Percentiles rank a stretch among this genome's conserved stretches.
Evolutionary conservation across 352 stramenopile species (phyloP).

Genomic region (Bremia lactucae): DNA sequence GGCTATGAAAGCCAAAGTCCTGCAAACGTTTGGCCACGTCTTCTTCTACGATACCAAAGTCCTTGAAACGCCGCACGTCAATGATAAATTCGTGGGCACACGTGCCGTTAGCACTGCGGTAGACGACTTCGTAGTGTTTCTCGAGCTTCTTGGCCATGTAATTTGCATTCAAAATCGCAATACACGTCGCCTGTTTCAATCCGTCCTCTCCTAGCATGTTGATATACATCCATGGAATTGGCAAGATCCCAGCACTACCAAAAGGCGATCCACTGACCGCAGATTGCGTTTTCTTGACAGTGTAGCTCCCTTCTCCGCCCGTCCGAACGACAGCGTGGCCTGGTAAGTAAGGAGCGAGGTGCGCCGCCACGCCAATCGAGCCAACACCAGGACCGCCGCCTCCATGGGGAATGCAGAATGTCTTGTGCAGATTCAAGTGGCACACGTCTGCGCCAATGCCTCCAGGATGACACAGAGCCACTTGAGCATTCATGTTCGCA

Average conservation of each 20-base stretch:
- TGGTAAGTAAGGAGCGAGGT: slow-evolving; percentile 94
- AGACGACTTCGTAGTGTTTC: slow-evolving; percentile 93
- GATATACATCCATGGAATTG: slow-evolving; percentile 99
- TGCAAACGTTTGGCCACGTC: slow-evolving; percentile 98
- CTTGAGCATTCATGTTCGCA: slow-evolving; percentile 99
- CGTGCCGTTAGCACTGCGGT: slow-evolving; percentile 92
- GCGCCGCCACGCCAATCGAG: slow-evolving; percentile 87
- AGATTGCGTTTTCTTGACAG: slow-evolving; percentile 62
- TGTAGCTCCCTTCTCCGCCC: slow-evolving; percentile 68
- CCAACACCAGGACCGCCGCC: slow-evolving; percentile 92
- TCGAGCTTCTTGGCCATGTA: slow-evolving; percentile 97
- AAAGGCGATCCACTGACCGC: slow-evolving; percentile 93
- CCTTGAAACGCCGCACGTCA: slow-evolving; percentile 96
- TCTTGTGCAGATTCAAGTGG: slow-evolving; percentile 99
- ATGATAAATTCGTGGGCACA: slow-evolving; percentile 99
- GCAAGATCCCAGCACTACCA: slow-evolving; percentile 95
- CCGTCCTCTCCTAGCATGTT: slow-evolving; percentile 96
- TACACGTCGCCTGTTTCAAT: slow-evolving; percentile 87
- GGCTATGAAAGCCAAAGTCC: slow-evolving; percentile 99
- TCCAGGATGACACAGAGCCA: slow-evolving; percentile 94
- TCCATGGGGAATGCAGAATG: slow-evolving; percentile 98
- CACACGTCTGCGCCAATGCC: slow-evolving; percentile 96
- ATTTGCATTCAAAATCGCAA: slow-evolving; percentile 99
- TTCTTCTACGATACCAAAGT: slow-evolving; percentile 90
- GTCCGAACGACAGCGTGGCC: slow-evolving; percentile 86